Base-by-base conservation (phyloP, 306 rosid species). In the Prunus davidiana region DNA sequence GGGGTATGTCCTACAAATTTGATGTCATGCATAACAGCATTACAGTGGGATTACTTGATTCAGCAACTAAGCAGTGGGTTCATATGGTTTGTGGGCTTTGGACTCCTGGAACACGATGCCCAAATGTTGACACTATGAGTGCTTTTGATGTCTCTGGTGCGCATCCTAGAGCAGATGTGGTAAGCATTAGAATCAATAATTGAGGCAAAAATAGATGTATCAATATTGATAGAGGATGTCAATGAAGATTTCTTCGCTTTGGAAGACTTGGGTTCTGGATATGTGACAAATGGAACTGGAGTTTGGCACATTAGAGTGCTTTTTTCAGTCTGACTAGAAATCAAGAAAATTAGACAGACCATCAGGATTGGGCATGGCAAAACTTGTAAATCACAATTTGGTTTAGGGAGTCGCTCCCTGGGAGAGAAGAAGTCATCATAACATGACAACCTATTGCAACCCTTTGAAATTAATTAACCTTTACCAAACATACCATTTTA, bases 1-100 rank as follows among this genome's bases (percentile, higher is more conserved):
- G 72, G 76, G 86, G 75, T 28, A 45, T 64, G 77, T 32, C 78
- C 64, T 69, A 72, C 71, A 41, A 70, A 11, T 24, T 62, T 15
- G 69, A 64, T 20, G 54, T 28, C 38, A 55, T 25, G 47, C 79
- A 76, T 38, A 89, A 87, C 75, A 87, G 93, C 81, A 67, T 89
- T 61, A 89, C 86, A 52, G 86, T 52, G 9, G 91, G 88, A 80
- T 82, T 78, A 71, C 75, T 79, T 80, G 87, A 89, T 85, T 62
- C 85, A 6, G 75, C 83, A 78, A 80, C 84, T 69, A 89, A 85
- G 85, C 93, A 89, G 82, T 89, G 93, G 93, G 81, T 89, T 82
- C 93, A 89, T 78, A 84, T 87, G 90, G 93, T 89, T 78, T 89
- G 93, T 85, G 93, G 91, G 73, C 93, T 89, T 78, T 89, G 93